phyloP scores from a whole-genome alignment of 257 asterid genomes.

The Solanum corneliomulleri region DNA sequence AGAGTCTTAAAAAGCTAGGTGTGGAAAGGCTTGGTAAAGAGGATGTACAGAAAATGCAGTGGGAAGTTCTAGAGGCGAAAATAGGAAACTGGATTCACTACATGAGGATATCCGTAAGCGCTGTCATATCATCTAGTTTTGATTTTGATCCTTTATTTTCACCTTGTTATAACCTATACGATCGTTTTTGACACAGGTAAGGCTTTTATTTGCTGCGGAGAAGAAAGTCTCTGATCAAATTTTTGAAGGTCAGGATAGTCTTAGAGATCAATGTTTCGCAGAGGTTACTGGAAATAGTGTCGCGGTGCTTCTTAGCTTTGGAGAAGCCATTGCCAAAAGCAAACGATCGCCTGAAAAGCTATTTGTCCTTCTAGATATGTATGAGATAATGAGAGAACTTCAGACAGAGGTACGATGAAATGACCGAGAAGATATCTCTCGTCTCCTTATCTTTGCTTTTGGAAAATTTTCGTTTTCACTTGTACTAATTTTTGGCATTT shows the following conservation, averaged over 20 bases:
- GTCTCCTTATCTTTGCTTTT: not conserved
- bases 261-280: slow-evolving; percentile 76
- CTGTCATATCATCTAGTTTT: not conserved
- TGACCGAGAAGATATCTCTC: not conserved
- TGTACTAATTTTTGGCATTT: not conserved
- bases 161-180: not conserved
- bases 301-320: slow-evolving; percentile 65
- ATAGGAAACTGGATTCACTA: slow-evolving; percentile 81
- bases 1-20: slow-evolving; percentile 78
- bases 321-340: slow-evolving; percentile 91
- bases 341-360: slow-evolving; percentile 88
- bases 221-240: slow-evolving; percentile 71
- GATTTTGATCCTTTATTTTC: not conserved
- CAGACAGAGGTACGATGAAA: slow-evolving; percentile 53
- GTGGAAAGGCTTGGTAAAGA: slow-evolving; percentile 87
- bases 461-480: not conserved
- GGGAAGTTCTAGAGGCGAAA: slow-evolving; percentile 93
- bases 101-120: slow-evolving; percentile 71
- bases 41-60: slow-evolving; percentile 94
- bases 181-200: slow-evolving; percentile 40
- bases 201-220: slow-evolving; percentile 75
- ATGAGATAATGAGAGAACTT: slow-evolving; percentile 87
- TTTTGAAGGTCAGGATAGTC: slow-evolving; percentile 47
- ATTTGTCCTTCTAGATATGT: slow-evolving; percentile 93
- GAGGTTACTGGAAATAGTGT: slow-evolving; percentile 68